phyloP scores from a whole-genome alignment of 2,329 filamentous ascomycete genomes.

The Colletotrichum tamarilloi region DNA sequence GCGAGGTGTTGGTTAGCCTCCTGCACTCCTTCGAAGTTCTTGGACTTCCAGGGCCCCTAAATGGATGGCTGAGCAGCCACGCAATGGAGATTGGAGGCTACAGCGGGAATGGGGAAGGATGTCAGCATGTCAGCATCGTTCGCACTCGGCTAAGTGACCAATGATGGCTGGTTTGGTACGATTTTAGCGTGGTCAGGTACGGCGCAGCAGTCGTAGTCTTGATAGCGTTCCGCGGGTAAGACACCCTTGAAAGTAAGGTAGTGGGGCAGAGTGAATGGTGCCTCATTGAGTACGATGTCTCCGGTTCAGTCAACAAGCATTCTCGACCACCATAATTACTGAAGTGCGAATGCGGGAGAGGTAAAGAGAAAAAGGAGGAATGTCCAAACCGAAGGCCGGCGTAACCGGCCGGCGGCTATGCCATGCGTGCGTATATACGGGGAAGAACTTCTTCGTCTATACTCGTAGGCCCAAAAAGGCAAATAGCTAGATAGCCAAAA shows the following conservation, averaged over 20 bases:
- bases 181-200: neutral
- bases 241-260: neutral
- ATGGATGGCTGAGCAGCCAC: conserved; percentile 14
- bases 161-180: neutral
- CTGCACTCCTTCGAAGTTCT: neutral
- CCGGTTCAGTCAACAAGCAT: neutral
- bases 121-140: conserved; percentile 8
- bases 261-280: neutral
- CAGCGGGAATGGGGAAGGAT: neutral
- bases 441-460: conserved; percentile 22
- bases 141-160: conserved; percentile 26
- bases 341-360: neutral
- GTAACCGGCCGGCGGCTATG: conserved; percentile 29
- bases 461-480: conserved; percentile 8
- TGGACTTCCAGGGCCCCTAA: neutral
- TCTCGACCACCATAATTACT: neutral
- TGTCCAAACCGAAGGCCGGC: conserved; percentile 21
- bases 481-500: conserved; percentile 17
- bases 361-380: neutral
- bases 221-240: neutral
- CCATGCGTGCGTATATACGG: conserved; percentile 12
- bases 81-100: neutral
- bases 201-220: neutral
- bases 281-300: neutral
- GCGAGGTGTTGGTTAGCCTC: neutral